Percentiles rank a stretch among this genome's conserved stretches.
Evolutionary conservation across 2,329 filamentous ascomycete genomes (phyloP).

Genomic region (Trichoderma sp.): DNA sequence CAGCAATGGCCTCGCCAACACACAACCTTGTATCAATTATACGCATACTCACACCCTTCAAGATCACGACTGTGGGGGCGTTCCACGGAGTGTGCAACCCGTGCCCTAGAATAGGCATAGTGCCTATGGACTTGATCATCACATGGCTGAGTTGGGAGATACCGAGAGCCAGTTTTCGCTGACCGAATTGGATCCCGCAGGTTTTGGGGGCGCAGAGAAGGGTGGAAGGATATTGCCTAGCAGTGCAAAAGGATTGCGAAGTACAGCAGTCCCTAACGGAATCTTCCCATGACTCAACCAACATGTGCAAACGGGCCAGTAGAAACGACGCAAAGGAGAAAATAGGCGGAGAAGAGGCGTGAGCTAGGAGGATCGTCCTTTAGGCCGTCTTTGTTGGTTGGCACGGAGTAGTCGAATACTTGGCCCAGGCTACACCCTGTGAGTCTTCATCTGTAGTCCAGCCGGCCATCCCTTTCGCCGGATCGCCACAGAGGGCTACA

Average conservation of each 20-base stretch:
- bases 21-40: slow-evolving; percentile 19
- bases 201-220: not conserved
- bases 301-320: not conserved
- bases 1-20: not conserved
- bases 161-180: slow-evolving; percentile 4
- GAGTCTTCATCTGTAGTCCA: not conserved
- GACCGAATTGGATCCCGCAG: slow-evolving; percentile 9
- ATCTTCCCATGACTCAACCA: not conserved
- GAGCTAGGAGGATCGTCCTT: not conserved
- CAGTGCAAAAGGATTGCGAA: not conserved
- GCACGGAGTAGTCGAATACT: not conserved
- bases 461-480: not conserved
- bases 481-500: not conserved
- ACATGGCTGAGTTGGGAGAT: not conserved
- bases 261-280: not conserved
- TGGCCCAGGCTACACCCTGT: not conserved
- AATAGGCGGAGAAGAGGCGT: not conserved
- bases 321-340: not conserved
- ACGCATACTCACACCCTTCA: slow-evolving; percentile 19
- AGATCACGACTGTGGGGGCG: slow-evolving; percentile 8
- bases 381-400: not conserved
- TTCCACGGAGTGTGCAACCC: not conserved
- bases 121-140: not conserved
- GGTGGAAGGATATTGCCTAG: not conserved
- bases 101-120: slow-evolving; percentile 9